Evolutionary conservation across 805 yeast genomes (phyloP), one percentile per base, ranked within the genome.

Genomic region (Soucietia sequanensis): DNA sequence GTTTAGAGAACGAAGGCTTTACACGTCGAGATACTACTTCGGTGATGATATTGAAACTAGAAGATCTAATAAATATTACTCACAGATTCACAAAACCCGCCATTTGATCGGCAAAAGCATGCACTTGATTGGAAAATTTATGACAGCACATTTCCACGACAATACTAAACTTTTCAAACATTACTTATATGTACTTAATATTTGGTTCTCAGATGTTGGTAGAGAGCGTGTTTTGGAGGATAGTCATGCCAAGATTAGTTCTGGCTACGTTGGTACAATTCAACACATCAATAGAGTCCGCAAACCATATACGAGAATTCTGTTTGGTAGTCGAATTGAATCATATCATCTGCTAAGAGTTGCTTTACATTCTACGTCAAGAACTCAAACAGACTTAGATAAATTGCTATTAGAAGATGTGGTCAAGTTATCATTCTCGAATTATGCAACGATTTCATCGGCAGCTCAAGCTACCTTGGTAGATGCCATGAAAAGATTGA

Each of bases 201-300:
- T 82, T 5, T 93, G 95, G 87, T 81, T 83, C 46, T 69, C 83
- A 17, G 93, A 88, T 51, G 82, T 83, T 17, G 95, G 95, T 2
- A 72, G 76, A 36, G 95, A 86, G 45, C 64, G 83, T 9, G 58
- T 81, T 1, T 71, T 80, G 32, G 80, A 72, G 27, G 62, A 72
- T 3, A 76, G 79, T 38, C 81, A 78, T 29, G 75, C 80, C 4
- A 62, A 65, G 23, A 65, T 81, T 22, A 76, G 77, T 30, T 76
- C 79, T 39, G 67, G 71, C 0, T 79, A 75, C 48, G 66, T 82
- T 35, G 75, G 74, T 29, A 71, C 73, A 24, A 65, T 79, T 7
- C 90, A 84, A 49, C 67, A 76, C n/a, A 61, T 85, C 4, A 74
- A 82, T 4, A 79, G 84, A 28, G 56, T 78, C 14, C 62, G 78